Evolutionary conservation across 768 basidiomycete genomes (phyloP).

Genomic region (Rhodosporidiobolus sp.): DNA sequence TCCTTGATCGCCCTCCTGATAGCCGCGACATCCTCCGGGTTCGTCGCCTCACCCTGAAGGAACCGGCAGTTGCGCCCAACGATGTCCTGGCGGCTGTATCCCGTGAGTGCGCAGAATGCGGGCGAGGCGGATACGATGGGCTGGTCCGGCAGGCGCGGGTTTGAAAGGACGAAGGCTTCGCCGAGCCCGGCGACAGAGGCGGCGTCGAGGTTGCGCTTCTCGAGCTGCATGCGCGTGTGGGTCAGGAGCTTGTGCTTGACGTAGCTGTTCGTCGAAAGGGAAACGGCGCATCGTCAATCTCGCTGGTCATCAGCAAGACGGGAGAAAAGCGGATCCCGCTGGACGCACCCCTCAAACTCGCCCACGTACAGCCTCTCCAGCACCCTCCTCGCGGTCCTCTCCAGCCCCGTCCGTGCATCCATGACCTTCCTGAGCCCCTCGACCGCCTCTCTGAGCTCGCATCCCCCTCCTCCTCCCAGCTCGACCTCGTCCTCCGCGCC

Average conservation of each 20-base stretch:
- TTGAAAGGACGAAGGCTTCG: constrained; percentile 29
- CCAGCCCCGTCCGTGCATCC: constrained; percentile 6
- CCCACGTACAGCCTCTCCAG: constrained; percentile 9
- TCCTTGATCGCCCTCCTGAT: constrained; percentile 12
- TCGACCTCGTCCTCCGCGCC: constrained; percentile 8
- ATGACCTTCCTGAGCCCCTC: constrained; percentile 20
- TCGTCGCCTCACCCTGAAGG: constrained; percentile 24
- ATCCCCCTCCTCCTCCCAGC: not conserved
- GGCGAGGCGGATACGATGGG: constrained; percentile 26
- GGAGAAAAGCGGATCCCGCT: not conserved
- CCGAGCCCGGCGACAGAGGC: constrained; percentile 20
- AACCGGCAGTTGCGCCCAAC: constrained; percentile 34
- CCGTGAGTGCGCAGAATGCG: constrained; percentile 21
- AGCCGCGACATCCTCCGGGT: not conserved
- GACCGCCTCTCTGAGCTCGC: not conserved
- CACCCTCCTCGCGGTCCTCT: constrained; percentile 7
- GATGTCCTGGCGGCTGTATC: constrained; percentile 20
- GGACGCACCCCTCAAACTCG: constrained; percentile 29
- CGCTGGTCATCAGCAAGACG: too few species aligned
- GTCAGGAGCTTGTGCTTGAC: constrained; percentile 24
- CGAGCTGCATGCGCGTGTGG: constrained; percentile 23
- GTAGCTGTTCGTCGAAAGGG: not conserved
- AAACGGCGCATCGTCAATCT: not conserved
- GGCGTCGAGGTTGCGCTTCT: constrained; percentile 8
- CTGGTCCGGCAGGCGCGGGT: constrained; percentile 28